Base-by-base conservation (phyloP, 2,329 filamentous ascomycete species). In the Alternaria triticina region DNA sequence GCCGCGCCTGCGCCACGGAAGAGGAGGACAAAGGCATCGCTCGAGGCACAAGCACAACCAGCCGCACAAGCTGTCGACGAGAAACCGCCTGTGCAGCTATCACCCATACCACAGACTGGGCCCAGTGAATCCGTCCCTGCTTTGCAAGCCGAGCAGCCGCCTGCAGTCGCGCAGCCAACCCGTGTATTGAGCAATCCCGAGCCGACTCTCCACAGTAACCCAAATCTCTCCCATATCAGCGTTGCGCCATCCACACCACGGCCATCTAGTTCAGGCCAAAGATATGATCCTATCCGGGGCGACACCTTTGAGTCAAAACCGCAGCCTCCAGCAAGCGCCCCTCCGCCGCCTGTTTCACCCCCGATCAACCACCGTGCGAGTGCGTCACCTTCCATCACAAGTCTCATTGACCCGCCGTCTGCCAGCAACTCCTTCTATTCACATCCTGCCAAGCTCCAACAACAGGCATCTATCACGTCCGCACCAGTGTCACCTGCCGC, bases 311-410 rank as follows among this genome's bases (percentile, higher is more conserved):
- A 82, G 73, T 74, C 79, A 15, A 82, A 82, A 45, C 79, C 82
- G 20, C 79, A 74, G 63, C 80, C 55, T 69, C 77, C 68, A 63
- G 83, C 82, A 67, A 84, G 77, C 66, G 82, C 81, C 25, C 78
- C 84, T 20, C 79, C 84, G 23, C 79, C 84, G 20, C 77, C 82
- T n/a, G 81, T 82, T 59, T 81, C 81, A n/a, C 82, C 83, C 8
- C 86, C 79, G 75, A 74, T 86, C 57, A 90, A 91, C 79, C 88
- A 91, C 80, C 88, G 91, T 58, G 91, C 92, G n/a, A 95, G 92
- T 76, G 91, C 91, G 43, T 97, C 95, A 5, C 94, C 95, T 1
- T 95, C 95, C 3, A 97, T 97, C 70, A 91, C 93, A 6, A 97
- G 93, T 80, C 86, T 97, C 61, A 92, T 97, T 54, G 93, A 97